These are phyloP conservation scores for Clarireedia monteithiana DNA, from an alignment of 2,329 filamentous ascomycete species.

Conservation along the genomic window DNA sequence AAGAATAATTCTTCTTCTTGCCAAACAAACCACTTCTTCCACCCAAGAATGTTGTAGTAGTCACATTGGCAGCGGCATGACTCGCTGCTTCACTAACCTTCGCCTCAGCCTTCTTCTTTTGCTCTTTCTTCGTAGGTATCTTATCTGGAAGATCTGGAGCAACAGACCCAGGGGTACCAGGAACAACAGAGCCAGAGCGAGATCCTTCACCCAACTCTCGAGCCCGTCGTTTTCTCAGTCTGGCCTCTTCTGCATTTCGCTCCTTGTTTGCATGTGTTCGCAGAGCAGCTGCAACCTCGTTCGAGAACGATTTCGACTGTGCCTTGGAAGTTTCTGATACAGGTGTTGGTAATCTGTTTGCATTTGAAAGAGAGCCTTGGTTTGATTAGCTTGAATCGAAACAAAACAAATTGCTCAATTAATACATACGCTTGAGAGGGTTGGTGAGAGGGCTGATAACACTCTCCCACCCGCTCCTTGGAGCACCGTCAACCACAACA, in stretches of 20 bases:
- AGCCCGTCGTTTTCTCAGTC: conserved; percentile 50
- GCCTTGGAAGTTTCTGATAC: conserved; percentile 42
- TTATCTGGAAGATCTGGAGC: conserved; percentile 60
- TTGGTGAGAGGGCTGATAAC: conserved; percentile 47
- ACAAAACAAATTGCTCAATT: conserved; percentile 12
- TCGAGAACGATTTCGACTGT: conserved; percentile 36
- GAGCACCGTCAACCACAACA: conserved; percentile 20
- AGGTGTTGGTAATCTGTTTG: conserved; percentile 37
- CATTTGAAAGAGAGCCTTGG: conserved; percentile 26
- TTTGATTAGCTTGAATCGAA: conserved; percentile 24
- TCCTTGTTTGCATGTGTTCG: conserved; percentile 59
- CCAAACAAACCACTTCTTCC: conserved; percentile 48
- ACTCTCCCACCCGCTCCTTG: conserved; percentile 36
- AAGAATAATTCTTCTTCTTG: conserved; percentile 69
- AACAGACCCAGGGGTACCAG: conserved; percentile 53
- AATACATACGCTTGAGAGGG: conserved; percentile 51
- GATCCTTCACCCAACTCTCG: conserved; percentile 47
- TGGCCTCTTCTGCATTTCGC: conserved; percentile 63
- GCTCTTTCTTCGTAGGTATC: conserved; percentile 78
- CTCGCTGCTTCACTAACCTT: conserved; percentile 71
- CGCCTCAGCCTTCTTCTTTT: conserved; percentile 64
- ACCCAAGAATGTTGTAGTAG: conserved; percentile 69
- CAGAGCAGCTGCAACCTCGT: conserved; percentile 41
- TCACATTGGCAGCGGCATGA: conserved; percentile 76
- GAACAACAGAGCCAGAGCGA: conserved; percentile 42